Conservation (phyloP, 306 rosid genomes). For the Dryas drummondii region DNA sequence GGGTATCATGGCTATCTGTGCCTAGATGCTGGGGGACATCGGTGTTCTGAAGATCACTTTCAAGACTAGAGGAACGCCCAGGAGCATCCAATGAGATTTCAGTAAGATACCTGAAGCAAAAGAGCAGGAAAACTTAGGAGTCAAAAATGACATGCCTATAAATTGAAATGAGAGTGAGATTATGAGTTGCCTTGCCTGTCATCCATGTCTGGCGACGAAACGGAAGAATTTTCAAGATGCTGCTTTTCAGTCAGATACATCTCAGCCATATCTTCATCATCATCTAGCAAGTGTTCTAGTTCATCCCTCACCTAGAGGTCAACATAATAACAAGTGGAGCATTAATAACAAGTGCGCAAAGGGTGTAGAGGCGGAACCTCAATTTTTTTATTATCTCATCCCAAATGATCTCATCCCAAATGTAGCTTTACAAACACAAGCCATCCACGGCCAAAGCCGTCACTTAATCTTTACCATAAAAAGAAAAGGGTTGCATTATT, state of each 20-base stretch:
- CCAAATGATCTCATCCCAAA: neutral
- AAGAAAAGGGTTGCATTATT: neutral
- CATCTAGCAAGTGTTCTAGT: constrained; percentile 90
- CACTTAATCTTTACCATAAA: neutral
- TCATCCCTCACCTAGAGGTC: constrained; percentile 76
- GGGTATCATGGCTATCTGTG: constrained; percentile 72
- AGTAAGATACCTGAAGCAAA: constrained; percentile 38
- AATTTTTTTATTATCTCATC: neutral
- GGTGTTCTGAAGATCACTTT: constrained; percentile 39
- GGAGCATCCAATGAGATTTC: constrained; percentile 63
- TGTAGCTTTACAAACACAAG: neutral
- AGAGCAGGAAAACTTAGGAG: constrained; percentile 4
- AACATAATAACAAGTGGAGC: constrained; percentile 3
- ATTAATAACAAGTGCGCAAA: neutral
- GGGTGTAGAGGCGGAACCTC: neutral
- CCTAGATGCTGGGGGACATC: constrained; percentile 36
- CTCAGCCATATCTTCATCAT: constrained; percentile 98
- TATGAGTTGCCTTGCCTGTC: constrained; percentile 50
- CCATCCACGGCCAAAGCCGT: neutral
- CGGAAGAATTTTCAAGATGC: constrained; percentile 60
- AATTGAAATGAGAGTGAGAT: constrained; percentile 19
- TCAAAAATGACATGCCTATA: neutral
- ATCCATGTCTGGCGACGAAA: constrained; percentile 47
- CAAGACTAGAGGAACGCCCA: constrained; percentile 32
- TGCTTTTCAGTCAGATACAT: constrained; percentile 92